Percentiles rank a stretch among this genome's conserved stretches.
Conservation (phyloP, 2,329 filamentous ascomycete species). For the Colletotrichum plurivorum region DNA sequence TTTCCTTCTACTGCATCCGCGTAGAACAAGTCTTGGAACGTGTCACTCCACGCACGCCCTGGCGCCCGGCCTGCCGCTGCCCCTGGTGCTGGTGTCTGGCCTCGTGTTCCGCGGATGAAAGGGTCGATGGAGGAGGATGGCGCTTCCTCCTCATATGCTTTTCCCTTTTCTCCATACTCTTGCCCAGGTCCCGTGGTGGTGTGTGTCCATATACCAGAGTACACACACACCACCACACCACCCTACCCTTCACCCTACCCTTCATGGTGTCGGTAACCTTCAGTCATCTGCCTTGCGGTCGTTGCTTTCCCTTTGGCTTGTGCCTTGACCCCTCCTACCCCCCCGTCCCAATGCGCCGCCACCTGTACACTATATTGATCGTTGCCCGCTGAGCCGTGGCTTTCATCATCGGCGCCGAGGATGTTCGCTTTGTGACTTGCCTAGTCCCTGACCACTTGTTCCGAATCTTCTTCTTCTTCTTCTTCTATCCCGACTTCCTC, state of each 20-base stretch:
- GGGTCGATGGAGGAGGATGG: slow-evolving; percentile 4
- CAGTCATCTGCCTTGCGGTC: slow-evolving; percentile 34
- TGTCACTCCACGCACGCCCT: slow-evolving; percentile 22
- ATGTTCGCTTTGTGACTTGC: slow-evolving; percentile 35
- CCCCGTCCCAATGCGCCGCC: slow-evolving; percentile 25
- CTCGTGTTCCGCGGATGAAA: slow-evolving; percentile 36
- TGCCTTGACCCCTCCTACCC: slow-evolving; percentile 31
- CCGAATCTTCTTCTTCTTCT: slow-evolving; percentile 37
- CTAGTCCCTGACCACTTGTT: slow-evolving; percentile 26
- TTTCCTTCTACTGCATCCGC: slow-evolving; percentile 2
- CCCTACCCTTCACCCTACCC: not conserved
- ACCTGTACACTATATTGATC: slow-evolving; percentile 21
- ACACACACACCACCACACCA: slow-evolving; percentile 4
- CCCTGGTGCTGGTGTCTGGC: slow-evolving; percentile 25
- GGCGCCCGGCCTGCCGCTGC: slow-evolving; percentile 19
- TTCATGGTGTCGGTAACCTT: slow-evolving; percentile 17
- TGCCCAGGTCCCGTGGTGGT: not conserved
- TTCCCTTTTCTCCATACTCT: not conserved
- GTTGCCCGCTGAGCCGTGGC: slow-evolving; percentile 36
- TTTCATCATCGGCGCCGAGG: slow-evolving; percentile 40
- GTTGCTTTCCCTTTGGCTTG: slow-evolving; percentile 31
- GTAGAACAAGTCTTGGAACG: slow-evolving; percentile 3
- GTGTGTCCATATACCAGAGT: not conserved
- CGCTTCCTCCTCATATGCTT: slow-evolving; percentile 36
- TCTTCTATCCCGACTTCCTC: slow-evolving; percentile 26